Percentiles rank a stretch among this genome's conserved stretches.
Evolutionary conservation across 208 protist species (phyloP).

Genomic region (Trypanosoma vivax): DNA sequence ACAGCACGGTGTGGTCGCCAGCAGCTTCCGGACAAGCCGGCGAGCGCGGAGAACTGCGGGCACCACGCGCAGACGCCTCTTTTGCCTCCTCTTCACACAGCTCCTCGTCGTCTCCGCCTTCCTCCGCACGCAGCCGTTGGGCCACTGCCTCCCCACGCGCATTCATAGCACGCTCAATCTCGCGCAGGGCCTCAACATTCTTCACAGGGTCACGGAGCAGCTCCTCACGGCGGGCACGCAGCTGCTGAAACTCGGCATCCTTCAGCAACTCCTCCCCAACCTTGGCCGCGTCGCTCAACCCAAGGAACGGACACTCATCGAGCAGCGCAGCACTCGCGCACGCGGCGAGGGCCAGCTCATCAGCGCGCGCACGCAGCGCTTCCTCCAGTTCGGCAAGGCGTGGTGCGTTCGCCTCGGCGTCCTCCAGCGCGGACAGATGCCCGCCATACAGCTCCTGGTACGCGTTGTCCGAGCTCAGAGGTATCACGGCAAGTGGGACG

Average conservation of each 20-base stretch:
- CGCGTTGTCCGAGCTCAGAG: neutral
- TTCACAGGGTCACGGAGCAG: conserved; percentile 16
- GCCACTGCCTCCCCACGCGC: neutral
- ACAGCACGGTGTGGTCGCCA: neutral
- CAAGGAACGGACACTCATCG: too few species aligned
- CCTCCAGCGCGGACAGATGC: neutral
- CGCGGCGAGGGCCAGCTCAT: conserved; percentile 18
- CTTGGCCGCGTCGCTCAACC: conserved; percentile 13
- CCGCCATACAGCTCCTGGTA: neutral
- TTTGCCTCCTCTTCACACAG: too few species aligned
- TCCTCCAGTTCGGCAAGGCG: neutral
- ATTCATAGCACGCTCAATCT: conserved; percentile 17
- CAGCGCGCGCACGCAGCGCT: conserved; percentile 21
- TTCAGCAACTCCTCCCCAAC: neutral
- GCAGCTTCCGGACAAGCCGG: too few species aligned
- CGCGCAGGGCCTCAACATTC: conserved; percentile 15
- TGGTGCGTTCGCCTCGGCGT: neutral
- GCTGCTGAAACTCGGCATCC: conserved; percentile 10
- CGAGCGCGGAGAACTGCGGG: too few species aligned
- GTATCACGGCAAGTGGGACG: neutral
- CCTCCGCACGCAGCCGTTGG: neutral
- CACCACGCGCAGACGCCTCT: neutral
- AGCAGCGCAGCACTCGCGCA: conserved; percentile 18
- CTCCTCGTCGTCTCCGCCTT: neutral
- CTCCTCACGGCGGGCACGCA: conserved; percentile 8